Percentiles rank a stretch among this genome's conserved stretches.
Evolutionary conservation across 169 alveolate species (phyloP).

Genomic region (Perkinsus chesapeaki): DNA sequence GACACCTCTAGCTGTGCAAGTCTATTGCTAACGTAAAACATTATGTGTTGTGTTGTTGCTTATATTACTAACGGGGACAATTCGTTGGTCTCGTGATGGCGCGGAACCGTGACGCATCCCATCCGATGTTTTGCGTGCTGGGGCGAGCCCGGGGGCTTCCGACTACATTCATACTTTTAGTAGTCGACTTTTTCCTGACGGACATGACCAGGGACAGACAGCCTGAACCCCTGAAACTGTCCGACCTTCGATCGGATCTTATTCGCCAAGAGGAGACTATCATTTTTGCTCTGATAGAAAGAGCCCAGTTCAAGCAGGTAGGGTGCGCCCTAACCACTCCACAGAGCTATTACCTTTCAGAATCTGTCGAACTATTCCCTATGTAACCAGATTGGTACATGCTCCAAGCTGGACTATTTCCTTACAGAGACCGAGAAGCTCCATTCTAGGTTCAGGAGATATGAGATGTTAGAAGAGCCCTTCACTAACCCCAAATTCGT

Average conservation of each 20-base stretch:
- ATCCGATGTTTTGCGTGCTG: no score
- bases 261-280: conserved; percentile 11
- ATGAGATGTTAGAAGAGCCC: background rate
- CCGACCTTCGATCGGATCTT: background rate
- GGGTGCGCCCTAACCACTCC: background rate
- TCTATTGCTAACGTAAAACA: background rate
- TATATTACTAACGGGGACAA: no score
- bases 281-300: conserved; percentile 4
- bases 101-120: no score
- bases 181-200: background rate
- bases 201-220: no score
- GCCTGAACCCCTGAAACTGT: background rate
- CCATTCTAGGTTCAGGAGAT: background rate
- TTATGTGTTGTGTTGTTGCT: no score
- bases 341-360: background rate
- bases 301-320: background rate
- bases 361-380: background rate
- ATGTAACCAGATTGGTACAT: background rate
- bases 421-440: conserved; percentile 10
- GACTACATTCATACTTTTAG: background rate
- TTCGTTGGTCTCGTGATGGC: no score
- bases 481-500: background rate
- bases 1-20: background rate
- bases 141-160: no score
- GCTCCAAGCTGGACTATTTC: conserved; percentile 6